phyloP scores from a whole-genome alignment of 2,329 filamentous ascomycete genomes.

The Fusarium sp. region DNA sequence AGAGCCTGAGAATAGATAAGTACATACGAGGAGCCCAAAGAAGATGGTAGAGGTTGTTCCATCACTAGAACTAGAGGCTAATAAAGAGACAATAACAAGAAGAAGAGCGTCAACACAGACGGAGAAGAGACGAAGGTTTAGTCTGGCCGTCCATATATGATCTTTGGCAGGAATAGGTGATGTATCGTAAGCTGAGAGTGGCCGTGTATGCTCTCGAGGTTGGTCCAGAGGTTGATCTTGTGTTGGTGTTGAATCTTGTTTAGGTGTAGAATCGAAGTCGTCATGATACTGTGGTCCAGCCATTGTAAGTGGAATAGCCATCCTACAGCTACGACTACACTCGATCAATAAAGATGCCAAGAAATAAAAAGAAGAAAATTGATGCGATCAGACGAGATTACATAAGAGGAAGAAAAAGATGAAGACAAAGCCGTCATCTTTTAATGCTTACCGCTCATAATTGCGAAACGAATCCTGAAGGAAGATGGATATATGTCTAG shows the following conservation, averaged over 20 bases:
- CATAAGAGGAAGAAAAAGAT: neutral
- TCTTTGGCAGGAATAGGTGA: neutral
- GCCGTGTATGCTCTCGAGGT: neutral
- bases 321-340: neutral
- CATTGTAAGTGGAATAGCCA: constrained; percentile 5
- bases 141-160: constrained; percentile 10
- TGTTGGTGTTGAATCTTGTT: neutral
- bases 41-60: neutral
- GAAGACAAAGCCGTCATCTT: neutral
- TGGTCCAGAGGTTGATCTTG: neutral
- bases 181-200: neutral
- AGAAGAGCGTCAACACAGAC: constrained; percentile 22
- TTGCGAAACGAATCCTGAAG: constrained; percentile 8
- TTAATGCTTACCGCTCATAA: neutral
- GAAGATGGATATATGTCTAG: neutral
- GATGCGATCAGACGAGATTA: neutral
- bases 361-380: neutral
- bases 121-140: constrained; percentile 30
- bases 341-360: neutral
- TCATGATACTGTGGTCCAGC: neutral
- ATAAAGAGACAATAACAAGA: constrained; percentile 5
- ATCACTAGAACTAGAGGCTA: constrained; percentile 1
- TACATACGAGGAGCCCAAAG: constrained; percentile 23
- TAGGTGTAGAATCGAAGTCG: neutral
- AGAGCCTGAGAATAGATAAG: accelerated